Base-by-base conservation (phyloP, 768 basidiomycete species). In the Lactarius indigo region DNA sequence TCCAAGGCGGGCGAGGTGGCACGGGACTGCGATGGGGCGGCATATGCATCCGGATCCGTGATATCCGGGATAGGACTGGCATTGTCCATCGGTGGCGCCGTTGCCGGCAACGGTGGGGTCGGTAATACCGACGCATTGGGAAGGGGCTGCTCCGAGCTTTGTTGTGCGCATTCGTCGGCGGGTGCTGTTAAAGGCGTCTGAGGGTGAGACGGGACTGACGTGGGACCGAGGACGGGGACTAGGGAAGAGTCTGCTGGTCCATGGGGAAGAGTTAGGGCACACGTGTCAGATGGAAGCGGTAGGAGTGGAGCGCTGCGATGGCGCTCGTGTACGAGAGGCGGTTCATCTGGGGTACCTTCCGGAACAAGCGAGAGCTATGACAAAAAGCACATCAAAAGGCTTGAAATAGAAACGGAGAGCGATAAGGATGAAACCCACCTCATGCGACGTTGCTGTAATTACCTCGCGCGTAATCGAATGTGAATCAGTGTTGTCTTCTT, bases 401-500 rank as follows among this genome's bases (percentile, higher is more conserved):
- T 64, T 39, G 18, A 42, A 57, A 61, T 62, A 64, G 62, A 35
- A 44, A 37, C 20, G 12, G 57, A 58, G 18, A 39, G 44, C 30
- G 65, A 66, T 66, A 66, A 66, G 61, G n/a, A 57, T 37, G 23
- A 18, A 33, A 58, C 61, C 1, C 8, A 66, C 65, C 44, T n/a
- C 65, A 13, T 18, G 30, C n/a, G 54, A 65, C 6, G 41, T 18
- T 44, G 55, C 18, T 50, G 31, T 28, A 39, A 37, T 42, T 5
- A 57, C 44, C 30, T 26, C 60, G 17, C 28, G 39, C 18, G 31
- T 41, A 35, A 44, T 12, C 35, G 18, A 35, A 30, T 57, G 35
- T 28, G 39, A 57, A 26, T 31, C 23, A 33, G 44, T 55, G 44
- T 23, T 26, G 13, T 52, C 61, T 66, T 52, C 61, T 39, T 52